Conservation (phyloP, 169 alveolate genomes). For the Amoebophrya sp. region DNA sequence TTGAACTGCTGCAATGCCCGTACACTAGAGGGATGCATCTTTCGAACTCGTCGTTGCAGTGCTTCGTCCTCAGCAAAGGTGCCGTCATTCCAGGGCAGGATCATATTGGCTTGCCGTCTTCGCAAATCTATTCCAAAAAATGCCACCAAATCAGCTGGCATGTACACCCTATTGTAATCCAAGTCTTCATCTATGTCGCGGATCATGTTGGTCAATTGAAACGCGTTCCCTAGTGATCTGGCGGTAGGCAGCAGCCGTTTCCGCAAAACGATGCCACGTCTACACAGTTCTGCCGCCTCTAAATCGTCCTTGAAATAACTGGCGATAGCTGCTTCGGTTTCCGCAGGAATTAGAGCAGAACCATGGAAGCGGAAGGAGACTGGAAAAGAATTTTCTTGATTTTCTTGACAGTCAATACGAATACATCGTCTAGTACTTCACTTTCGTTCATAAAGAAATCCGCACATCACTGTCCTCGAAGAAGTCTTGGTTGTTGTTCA, state of each 20-base stretch:
- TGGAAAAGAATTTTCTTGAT: no score
- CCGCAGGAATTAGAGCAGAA: no score
- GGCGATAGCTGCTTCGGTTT: no score
- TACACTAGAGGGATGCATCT: neutral
- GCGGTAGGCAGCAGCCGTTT: slow-evolving; percentile 11
- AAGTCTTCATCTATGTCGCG: slow-evolving; percentile 9
- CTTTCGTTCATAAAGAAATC: no score
- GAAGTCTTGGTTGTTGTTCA: no score
- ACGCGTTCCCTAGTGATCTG: neutral
- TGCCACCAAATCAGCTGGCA: neutral
- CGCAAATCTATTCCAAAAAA: neutral
- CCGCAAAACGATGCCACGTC: neutral
- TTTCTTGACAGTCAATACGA: no score
- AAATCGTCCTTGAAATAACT: neutral
- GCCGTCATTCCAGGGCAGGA: neutral
- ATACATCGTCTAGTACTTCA: no score
- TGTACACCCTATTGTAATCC: neutral
- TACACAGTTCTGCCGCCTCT: neutral
- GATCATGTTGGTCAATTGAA: neutral
- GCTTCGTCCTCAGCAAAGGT: neutral
- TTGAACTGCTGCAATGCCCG: neutral
- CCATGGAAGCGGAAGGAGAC: no score
- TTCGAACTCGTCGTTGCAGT: neutral
- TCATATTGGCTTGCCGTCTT: neutral
- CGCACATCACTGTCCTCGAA: no score